These are phyloP conservation scores for Diospyros lotus DNA, from an alignment of 148 eudicot genomes.

Conservation along the genomic window DNA sequence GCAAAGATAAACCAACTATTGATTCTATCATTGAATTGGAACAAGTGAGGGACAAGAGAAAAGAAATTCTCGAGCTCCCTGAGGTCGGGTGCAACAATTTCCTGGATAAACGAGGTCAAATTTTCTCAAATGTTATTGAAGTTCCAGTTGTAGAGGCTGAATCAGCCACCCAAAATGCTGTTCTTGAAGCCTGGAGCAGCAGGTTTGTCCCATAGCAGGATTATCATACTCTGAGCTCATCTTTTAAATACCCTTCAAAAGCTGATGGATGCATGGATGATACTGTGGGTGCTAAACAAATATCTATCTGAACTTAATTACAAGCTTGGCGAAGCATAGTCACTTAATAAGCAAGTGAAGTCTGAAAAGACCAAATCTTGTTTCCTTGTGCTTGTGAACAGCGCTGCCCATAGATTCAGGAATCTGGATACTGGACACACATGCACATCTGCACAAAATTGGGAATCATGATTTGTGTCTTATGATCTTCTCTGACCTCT, in stretches of 20 bases:
- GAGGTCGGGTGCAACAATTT: constrained; percentile 12
- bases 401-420: too few species aligned
- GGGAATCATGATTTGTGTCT: too few species aligned
- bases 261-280: neutral
- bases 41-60: constrained; percentile 9
- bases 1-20: constrained; percentile 15
- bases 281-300: neutral
- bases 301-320: neutral
- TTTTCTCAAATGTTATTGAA: constrained; percentile 7
- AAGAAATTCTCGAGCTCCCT: constrained; percentile 6
- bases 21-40: constrained; percentile 12
- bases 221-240: neutral
- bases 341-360: neutral
- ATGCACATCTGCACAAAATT: too few species aligned
- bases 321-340: neutral
- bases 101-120: constrained; percentile 6
- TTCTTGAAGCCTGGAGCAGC: constrained; percentile 11
- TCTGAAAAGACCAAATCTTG: neutral
- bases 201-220: constrained; percentile 15
- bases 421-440: neutral
- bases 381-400: neutral
- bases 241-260: neutral
- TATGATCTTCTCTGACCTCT: too few species aligned
- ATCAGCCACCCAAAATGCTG: constrained; percentile 14
- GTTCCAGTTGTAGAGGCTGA: constrained; percentile 17